Evolutionary conservation across 2,329 filamentous ascomycete genomes (phyloP).

Genomic region (Scytalidium sp.): DNA sequence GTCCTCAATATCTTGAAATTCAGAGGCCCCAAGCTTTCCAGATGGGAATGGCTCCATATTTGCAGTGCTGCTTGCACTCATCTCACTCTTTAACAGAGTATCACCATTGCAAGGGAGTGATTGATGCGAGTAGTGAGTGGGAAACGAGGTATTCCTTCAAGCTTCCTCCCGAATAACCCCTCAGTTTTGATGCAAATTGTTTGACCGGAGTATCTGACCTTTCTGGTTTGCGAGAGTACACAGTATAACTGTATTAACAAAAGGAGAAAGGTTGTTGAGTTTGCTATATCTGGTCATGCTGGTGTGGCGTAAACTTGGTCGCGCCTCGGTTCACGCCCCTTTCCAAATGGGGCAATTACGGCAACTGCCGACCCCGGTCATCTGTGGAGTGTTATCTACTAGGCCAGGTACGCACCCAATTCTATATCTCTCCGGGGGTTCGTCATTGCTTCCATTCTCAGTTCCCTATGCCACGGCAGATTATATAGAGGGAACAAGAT

Average conservation of each 20-base stretch:
- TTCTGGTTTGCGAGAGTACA: no score
- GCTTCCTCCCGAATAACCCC: no score
- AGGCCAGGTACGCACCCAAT: background rate
- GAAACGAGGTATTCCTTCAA: background rate
- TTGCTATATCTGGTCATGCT: background rate
- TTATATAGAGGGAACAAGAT: conserved; percentile 33
- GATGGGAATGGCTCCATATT: background rate
- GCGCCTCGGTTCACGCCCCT: background rate
- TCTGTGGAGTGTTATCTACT: background rate
- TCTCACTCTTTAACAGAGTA: background rate
- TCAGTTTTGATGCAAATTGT: no score
- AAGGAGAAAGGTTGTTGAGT: background rate
- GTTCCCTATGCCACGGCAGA: background rate
- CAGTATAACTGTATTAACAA: background rate
- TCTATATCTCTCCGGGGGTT: background rate
- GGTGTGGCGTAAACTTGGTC: background rate
- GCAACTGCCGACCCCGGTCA: background rate
- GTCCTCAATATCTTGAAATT: background rate
- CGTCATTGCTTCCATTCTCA: background rate
- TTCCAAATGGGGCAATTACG: background rate
- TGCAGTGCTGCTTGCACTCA: background rate
- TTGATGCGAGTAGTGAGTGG: background rate
- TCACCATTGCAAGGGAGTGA: background rate
- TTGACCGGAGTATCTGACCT: no score
- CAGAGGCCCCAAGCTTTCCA: background rate